phyloP scores from a whole-genome alignment of 805 yeast genomes.

The Saccharomycopsis guyanensis region DNA sequence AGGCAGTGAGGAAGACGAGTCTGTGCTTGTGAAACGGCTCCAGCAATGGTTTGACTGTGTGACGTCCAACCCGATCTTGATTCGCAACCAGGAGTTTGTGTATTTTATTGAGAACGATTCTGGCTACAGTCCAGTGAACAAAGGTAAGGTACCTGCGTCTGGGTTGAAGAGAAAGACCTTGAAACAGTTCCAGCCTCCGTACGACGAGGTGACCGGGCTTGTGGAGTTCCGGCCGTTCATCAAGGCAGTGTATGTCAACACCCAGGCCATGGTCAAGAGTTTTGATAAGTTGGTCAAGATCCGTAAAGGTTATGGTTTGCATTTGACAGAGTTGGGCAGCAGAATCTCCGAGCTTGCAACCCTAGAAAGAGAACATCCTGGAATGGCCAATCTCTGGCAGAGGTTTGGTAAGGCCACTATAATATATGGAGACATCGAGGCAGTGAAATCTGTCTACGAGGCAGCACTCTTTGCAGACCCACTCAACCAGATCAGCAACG shows the following conservation, averaged over 20 bases:
- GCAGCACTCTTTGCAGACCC: conserved; percentile 75
- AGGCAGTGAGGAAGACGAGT: conserved; percentile 75
- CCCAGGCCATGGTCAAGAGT: conserved; percentile 44
- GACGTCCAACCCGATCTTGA: conserved; percentile 64
- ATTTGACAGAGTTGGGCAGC: conserved; percentile 47
- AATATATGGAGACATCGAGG: conserved; percentile 67
- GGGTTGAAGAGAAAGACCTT: conserved; percentile 84
- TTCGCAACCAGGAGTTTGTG: conserved; percentile 82
- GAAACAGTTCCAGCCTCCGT: conserved; percentile 88
- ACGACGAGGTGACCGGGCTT: conserved; percentile 73
- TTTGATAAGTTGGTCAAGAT: conserved; percentile 47
- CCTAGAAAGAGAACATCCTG: conserved; percentile 50
- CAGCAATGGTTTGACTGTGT: conserved; percentile 86
- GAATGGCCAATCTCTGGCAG: conserved; percentile 73
- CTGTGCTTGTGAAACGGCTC: conserved; percentile 46
- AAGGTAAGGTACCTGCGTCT: conserved; percentile 61
- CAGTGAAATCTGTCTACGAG: conserved; percentile 63
- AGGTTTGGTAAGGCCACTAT: conserved; percentile 63
- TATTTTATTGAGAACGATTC: conserved; percentile 76
- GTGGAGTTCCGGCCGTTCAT: conserved; percentile 83
- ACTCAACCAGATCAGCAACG: conserved; percentile 53
- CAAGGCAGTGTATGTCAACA: conserved; percentile 58
- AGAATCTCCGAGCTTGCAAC: conserved; percentile 33
- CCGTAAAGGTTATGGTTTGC: conserved; percentile 42
- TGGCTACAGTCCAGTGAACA: conserved; percentile 43